Percentiles rank a stretch among this genome's conserved stretches.
These are phyloP conservation scores for Decorospora gaudefroyi DNA, from an alignment of 2,329 filamentous ascomycete genomes.

Conservation along the genomic window DNA sequence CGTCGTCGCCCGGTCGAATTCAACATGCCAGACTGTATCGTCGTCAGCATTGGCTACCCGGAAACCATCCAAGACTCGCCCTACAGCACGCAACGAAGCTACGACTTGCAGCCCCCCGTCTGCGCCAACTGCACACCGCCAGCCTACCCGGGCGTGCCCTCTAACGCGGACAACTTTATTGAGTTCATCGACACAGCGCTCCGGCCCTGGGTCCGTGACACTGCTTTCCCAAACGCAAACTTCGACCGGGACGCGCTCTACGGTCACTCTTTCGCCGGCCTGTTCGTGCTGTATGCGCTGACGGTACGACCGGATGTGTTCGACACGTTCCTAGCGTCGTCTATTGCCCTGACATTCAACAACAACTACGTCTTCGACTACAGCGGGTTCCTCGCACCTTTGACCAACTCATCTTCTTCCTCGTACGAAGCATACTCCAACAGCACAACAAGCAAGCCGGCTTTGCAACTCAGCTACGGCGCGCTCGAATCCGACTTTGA, in stretches of 20 bases:
- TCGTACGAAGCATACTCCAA: slow-evolving; percentile 2
- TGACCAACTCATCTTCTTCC: slow-evolving; percentile 7
- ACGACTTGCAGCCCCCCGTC: slow-evolving; percentile 40
- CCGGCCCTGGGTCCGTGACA: slow-evolving; percentile 41
- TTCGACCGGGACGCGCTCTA: slow-evolving; percentile 52
- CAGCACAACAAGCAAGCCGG: slow-evolving; percentile 33
- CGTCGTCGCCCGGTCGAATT: slow-evolving; percentile 40
- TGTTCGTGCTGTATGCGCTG: slow-evolving; percentile 55
- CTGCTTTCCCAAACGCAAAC: slow-evolving; percentile 38
- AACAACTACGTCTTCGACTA: slow-evolving; percentile 47
- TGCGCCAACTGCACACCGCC: slow-evolving; percentile 36
- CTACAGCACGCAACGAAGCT: slow-evolving; percentile 30
- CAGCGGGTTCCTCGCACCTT: slow-evolving; percentile 26
- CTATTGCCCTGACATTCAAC: slow-evolving; percentile 57
- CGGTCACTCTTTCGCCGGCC: slow-evolving; percentile 57
- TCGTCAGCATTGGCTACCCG: slow-evolving; percentile 41
- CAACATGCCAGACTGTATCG: slow-evolving; percentile 36
- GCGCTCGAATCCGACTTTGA: slow-evolving; percentile 34
- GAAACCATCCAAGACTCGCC: slow-evolving; percentile 38
- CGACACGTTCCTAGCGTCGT: slow-evolving; percentile 54
- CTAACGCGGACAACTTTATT: slow-evolving; percentile 54
- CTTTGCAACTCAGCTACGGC: slow-evolving; percentile 42
- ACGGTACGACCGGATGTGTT: slow-evolving; percentile 51
- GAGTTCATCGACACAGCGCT: slow-evolving; percentile 51
- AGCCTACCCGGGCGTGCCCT: slow-evolving; percentile 41